Conservation (phyloP, 2,329 filamentous ascomycete species). For the Colletotrichum melonis region DNA sequence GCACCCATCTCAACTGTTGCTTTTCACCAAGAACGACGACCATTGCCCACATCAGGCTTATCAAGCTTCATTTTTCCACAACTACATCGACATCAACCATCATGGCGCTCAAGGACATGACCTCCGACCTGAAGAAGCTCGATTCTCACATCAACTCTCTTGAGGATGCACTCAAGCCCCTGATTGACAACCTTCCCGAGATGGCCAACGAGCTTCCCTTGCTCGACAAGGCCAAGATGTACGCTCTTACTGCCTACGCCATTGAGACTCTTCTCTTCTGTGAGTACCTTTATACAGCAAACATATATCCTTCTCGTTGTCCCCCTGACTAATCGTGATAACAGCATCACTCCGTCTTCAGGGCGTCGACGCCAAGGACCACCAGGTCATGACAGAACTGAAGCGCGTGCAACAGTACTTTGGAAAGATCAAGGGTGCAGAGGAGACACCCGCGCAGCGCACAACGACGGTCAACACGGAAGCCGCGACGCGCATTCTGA, state of each 20-base stretch:
- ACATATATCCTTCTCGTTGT: not conserved
- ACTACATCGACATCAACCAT: not conserved
- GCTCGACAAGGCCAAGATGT: slow-evolving; percentile 95
- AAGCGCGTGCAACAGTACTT: slow-evolving; percentile 91
- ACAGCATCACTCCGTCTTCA: slow-evolving; percentile 81
- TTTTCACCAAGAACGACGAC: too few relatives aligned
- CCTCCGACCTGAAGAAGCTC: slow-evolving; percentile 77
- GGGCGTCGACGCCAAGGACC: slow-evolving; percentile 83
- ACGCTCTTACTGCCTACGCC: slow-evolving; percentile 87
- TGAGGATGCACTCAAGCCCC: slow-evolving; percentile 78
- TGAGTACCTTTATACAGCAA: slow-evolving; percentile 51
- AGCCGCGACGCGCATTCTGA: slow-evolving; percentile 85
- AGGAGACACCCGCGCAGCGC: slow-evolving; percentile 69
- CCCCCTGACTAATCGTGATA: slow-evolving; percentile 4
- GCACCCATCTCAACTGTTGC: not conserved
- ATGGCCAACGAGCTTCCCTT: slow-evolving; percentile 84
- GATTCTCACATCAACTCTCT: slow-evolving; percentile 84
- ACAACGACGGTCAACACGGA: slow-evolving; percentile 74
- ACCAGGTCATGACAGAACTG: slow-evolving; percentile 87
- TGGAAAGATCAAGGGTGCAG: slow-evolving; percentile 85
- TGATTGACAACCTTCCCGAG: slow-evolving; percentile 75
- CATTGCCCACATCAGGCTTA: not conserved
- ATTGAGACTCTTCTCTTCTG: slow-evolving; percentile 92
- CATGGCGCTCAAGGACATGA: slow-evolving; percentile 66
- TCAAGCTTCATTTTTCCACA: not conserved